Evolutionary conservation across 1,284 basidiomycete genomes (phyloP).

Genomic region (Cutaneotrichosporon arboriforme): DNA sequence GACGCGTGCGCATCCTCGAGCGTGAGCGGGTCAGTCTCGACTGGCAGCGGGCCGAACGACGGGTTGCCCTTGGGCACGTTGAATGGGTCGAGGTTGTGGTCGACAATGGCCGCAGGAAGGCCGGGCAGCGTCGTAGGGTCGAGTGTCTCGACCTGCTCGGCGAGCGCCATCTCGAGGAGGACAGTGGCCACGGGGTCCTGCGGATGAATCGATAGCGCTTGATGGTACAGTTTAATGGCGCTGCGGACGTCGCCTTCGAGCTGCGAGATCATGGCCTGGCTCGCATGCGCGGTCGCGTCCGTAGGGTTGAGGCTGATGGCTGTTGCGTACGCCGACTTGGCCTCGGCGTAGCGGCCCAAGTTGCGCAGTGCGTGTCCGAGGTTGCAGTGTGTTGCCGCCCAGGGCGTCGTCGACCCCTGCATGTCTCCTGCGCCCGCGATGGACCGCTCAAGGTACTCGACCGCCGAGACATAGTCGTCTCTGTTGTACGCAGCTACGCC

Average conservation of each 20-base stretch:
- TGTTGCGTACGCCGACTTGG: conserved; percentile 63
- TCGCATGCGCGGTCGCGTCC: conserved; percentile 68
- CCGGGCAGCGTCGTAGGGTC: conserved; percentile 37
- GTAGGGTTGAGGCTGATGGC: conserved; percentile 76
- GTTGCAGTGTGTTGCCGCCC: conserved; percentile 84
- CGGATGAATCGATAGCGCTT: conserved; percentile 77
- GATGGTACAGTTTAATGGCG: conserved; percentile 82
- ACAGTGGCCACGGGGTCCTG: conserved; percentile 81
- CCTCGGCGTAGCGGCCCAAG: conserved; percentile 65
- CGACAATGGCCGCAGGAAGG: conserved; percentile 32
- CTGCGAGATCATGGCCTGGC: conserved; percentile 77
- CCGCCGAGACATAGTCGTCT: conserved; percentile 65
- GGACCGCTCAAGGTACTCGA: conserved; percentile 64
- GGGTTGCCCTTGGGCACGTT: conserved; percentile 39
- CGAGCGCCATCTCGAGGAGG: conserved; percentile 75
- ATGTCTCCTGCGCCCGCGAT: conserved; percentile 70
- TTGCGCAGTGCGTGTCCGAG: conserved; percentile 80
- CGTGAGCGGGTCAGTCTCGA: conserved; percentile 28
- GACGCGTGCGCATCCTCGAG: conserved; percentile 22
- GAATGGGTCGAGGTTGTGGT: conserved; percentile 40
- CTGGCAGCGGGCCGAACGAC: conserved; percentile 34
- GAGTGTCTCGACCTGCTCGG: conserved; percentile 42
- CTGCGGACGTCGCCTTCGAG: conserved; percentile 64
- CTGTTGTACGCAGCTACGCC: conserved; percentile 88
- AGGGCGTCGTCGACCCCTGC: conserved; percentile 73